These are phyloP conservation scores for Epichloe sp. DNA, from an alignment of 2,329 filamentous ascomycete species.

Conservation along the genomic window DNA sequence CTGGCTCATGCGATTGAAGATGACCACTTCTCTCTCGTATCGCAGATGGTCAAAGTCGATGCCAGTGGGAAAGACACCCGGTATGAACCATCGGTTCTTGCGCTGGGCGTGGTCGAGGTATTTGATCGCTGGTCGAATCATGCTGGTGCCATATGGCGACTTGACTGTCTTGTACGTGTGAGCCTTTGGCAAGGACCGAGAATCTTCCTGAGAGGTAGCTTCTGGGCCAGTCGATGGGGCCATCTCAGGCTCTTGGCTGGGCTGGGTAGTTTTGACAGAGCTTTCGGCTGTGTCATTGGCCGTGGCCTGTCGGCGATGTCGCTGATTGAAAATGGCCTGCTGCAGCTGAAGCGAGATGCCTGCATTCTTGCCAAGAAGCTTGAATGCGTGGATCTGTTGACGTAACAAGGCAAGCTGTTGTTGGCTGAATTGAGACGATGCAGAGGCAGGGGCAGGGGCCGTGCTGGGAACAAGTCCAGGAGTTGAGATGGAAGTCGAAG, in stretches of 20 bases:
- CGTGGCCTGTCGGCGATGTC: slow-evolving; percentile 49
- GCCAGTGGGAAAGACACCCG: slow-evolving; percentile 78
- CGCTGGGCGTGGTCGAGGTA: slow-evolving; percentile 70
- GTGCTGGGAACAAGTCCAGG: slow-evolving; percentile 20
- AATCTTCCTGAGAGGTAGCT: slow-evolving; percentile 18
- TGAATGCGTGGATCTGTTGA: slow-evolving; percentile 85
- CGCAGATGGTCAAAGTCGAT: slow-evolving; percentile 77
- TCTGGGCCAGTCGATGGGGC: slow-evolving; percentile 24
- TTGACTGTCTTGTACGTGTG: slow-evolving; percentile 60
- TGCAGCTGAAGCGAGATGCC: slow-evolving; percentile 69
- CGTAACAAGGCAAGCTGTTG: slow-evolving; percentile 70
- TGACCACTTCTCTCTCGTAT: slow-evolving; percentile 73
- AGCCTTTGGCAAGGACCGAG: slow-evolving; percentile 23
- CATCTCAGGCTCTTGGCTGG: slow-evolving; percentile 23
- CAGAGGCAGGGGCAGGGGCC: slow-evolving; percentile 15
- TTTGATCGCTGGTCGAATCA: slow-evolving; percentile 49
- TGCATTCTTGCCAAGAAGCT: slow-evolving; percentile 74
- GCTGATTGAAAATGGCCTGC: slow-evolving; percentile 67
- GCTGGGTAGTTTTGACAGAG: slow-evolving; percentile 17
- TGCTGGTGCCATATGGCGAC: slow-evolving; percentile 50
- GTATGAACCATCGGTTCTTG: slow-evolving; percentile 65
- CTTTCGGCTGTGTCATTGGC: slow-evolving; percentile 31
- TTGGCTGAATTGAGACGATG: slow-evolving; percentile 53
- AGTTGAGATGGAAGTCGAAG: slow-evolving; percentile 19
- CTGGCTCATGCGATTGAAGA: slow-evolving; percentile 82